Evolutionary conservation across 768 basidiomycete species (phyloP), one percentile per base, ranked within the genome.

Genomic region (Hypsizygus marmoreus): DNA sequence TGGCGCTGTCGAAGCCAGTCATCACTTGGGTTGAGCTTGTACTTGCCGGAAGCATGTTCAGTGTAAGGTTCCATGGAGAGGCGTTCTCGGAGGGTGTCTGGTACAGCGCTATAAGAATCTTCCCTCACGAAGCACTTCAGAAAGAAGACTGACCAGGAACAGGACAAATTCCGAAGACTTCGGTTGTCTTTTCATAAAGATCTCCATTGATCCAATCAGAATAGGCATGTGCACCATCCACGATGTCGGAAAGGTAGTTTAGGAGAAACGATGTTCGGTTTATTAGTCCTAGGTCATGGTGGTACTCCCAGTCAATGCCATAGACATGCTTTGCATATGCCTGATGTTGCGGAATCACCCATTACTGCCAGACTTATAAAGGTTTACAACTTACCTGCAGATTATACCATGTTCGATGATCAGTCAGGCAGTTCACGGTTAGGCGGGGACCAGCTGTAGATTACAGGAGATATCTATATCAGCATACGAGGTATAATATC

Each of bases 381-480:
- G 16, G 6, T 23, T 2, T n/a, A 38, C n/a, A n/a, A n/a, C n/a
- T n/a, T 36, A 38, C 36, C 36, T 38, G 36, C 6, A 38, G 36
- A 45, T 61, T 61, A 29, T 53, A 61, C 36, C 43, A 50, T 10
- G 49, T 56, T 2, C 52, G 50, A 34, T 60, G 59, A 23, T 60
- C 55, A 8, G 55, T 54, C 10, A 60, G 17, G 17, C 49, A 60
- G 23, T 60, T 60, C 2, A 52, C 46, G 12, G 59, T 51, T 1
- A 58, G 34, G 16, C 54, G 50, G n/a, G 59, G 54, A 0, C 49
- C 56, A 4, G 59, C 59, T 38, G 26, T 25, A n/a, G n/a, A n/a
- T n/a, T n/a, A n/a, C n/a, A n/a, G n/a, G n/a, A n/a, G n/a, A n/a
- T n/a, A n/a, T n/a, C n/a, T n/a, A n/a, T n/a, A n/a, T n/a, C n/a